phyloP scores from a whole-genome alignment of 2,329 filamentous ascomycete genomes.

The Cercospora sp. region DNA sequence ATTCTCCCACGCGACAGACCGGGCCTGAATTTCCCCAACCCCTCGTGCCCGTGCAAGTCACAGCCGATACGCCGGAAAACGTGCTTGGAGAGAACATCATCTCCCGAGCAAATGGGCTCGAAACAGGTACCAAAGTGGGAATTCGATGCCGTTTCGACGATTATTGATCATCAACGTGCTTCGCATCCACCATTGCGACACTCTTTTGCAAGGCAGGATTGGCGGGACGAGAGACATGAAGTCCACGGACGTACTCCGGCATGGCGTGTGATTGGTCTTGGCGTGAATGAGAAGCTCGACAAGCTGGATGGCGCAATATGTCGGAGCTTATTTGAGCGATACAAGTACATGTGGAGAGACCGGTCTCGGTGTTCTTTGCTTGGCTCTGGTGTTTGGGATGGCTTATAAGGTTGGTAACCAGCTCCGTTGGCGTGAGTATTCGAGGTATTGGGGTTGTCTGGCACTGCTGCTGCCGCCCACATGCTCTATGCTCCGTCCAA shows the following conservation, averaged over 20 bases:
- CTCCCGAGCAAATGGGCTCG: background rate
- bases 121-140: background rate
- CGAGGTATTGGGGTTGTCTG: too few species aligned
- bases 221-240: background rate
- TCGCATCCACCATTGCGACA: slow-evolving; percentile 19
- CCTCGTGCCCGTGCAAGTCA: background rate
- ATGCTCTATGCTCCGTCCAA: too few species aligned
- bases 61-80: background rate
- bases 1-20: background rate
- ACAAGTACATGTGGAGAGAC: background rate
- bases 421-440: too few species aligned
- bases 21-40: background rate
- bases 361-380: background rate
- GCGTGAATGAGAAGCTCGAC: slow-evolving; percentile 29
- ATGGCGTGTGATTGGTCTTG: slow-evolving; percentile 21
- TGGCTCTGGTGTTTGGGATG: too few species aligned
- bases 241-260: slow-evolving; percentile 11
- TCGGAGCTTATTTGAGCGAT: background rate
- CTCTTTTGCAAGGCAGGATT: background rate
- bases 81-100: background rate
- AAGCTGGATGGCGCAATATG: slow-evolving; percentile 29
- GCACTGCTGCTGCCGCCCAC: too few species aligned
- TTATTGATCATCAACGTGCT: slow-evolving; percentile 12
- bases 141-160: background rate
- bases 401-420: too few species aligned